Evolutionary conservation across 768 basidiomycete genomes (phyloP).

Genomic region (Sporobolomyces pararoseus): DNA sequence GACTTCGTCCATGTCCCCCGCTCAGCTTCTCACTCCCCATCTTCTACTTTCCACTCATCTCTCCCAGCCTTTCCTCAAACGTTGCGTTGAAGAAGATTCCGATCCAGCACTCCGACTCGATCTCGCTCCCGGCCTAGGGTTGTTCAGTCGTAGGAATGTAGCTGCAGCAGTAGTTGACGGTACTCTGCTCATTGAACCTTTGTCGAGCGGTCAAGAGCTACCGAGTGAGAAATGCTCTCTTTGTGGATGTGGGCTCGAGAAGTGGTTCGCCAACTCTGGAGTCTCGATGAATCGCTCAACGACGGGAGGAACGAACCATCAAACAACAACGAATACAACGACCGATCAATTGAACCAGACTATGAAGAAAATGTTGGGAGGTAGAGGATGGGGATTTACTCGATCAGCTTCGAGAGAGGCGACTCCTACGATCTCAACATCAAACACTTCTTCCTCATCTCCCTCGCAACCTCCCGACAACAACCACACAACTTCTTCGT

Average conservation of each 20-base stretch:
- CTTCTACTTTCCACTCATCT: slow-evolving; percentile 43
- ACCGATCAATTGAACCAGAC: slow-evolving; percentile 23
- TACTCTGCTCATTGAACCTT: slow-evolving; percentile 80
- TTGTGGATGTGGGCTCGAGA: slow-evolving; percentile 42
- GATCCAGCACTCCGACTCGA: slow-evolving; percentile 91
- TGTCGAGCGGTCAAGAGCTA: slow-evolving; percentile 16
- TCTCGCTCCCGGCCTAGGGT: slow-evolving; percentile 86
- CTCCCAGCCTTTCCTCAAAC: slow-evolving; percentile 45
- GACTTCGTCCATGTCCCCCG: slow-evolving; percentile 5
- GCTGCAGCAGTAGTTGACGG: slow-evolving; percentile 78
- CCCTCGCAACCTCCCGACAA: slow-evolving; percentile 12
- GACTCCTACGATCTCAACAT: not conserved
- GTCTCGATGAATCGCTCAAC: not conserved
- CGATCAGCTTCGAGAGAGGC: slow-evolving; percentile 3
- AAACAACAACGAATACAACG: not conserved
- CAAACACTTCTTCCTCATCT: not conserved
- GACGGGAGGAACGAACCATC: not conserved
- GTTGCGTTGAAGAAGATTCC: slow-evolving; percentile 53
- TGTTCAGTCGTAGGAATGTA: slow-evolving; percentile 83
- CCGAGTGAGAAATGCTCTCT: slow-evolving; percentile 42
- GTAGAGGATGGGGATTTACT: slow-evolving; percentile 27
- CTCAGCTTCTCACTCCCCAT: slow-evolving; percentile 40
- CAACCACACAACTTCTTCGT: slow-evolving; percentile 20
- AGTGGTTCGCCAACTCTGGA: slow-evolving; percentile 27
- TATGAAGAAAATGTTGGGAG: slow-evolving; percentile 37